Evolutionary conservation across 257 asterid genomes (phyloP).

Genomic region (Penstemon davidsonii): DNA sequence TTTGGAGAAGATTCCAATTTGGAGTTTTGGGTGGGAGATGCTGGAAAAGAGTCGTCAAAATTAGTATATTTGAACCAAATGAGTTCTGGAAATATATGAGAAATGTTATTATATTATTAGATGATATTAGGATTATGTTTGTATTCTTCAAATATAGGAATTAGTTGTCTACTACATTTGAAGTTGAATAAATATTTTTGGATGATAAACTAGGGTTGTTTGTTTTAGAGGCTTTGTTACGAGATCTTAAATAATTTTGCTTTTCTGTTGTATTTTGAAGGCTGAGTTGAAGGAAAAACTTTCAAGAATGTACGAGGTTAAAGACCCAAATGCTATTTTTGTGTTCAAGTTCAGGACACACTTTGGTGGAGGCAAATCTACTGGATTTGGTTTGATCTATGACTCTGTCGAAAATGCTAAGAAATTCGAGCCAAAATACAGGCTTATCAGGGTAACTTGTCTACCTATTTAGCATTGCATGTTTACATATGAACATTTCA

Average conservation of each 20-base stretch:
- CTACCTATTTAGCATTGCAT: neutral
- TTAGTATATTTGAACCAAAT: neutral
- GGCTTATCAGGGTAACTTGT: constrained; percentile 77
- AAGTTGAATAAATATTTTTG: neutral
- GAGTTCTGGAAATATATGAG: neutral
- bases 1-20: too few species aligned
- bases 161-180: neutral
- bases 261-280: constrained; percentile 29
- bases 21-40: too few species aligned
- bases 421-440: constrained; percentile 85
- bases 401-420: constrained; percentile 93
- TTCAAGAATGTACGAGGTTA: constrained; percentile 77
- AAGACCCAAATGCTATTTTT: constrained; percentile 73
- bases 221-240: neutral
- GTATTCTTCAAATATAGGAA: neutral
- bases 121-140: neutral
- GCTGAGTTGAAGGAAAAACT: constrained; percentile 84
- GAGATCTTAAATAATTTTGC: neutral
- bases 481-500: neutral
- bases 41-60: too few species aligned
- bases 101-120: too few species aligned
- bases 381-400: constrained; percentile 88
- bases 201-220: neutral
- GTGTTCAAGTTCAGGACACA: constrained; percentile 95
- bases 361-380: constrained; percentile 97